Conservation (phyloP, 305 asterid genomes). For the Solanum hybrid region DNA sequence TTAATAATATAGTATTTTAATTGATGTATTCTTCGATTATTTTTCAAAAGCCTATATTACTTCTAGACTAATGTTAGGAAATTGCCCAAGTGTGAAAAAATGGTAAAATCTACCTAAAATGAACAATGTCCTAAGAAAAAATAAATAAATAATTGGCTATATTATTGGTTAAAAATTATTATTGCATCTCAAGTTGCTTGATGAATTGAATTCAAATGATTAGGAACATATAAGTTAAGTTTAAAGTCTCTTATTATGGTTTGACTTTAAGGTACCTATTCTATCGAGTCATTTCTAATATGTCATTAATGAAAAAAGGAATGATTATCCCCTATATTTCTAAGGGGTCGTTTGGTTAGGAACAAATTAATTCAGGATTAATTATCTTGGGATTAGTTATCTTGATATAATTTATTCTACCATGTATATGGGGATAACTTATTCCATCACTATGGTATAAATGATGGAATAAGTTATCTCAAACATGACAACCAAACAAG, state of each 20-base stretch:
- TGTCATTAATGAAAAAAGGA: not conserved
- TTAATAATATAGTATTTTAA: not conserved
- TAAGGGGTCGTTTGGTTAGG: too few relatives aligned
- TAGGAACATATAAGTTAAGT: not conserved
- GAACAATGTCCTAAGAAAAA: not conserved
- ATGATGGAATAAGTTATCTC: too few relatives aligned
- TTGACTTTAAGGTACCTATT: not conserved
- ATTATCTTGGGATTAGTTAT: too few relatives aligned
- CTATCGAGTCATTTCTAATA: not conserved
- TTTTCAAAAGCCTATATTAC: not conserved
- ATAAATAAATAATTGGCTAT: not conserved
- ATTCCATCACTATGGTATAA: too few relatives aligned
- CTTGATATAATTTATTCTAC: too few relatives aligned
- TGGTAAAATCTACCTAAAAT: not conserved
- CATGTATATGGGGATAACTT: too few relatives aligned
- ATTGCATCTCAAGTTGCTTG: not conserved
- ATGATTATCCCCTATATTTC: too few relatives aligned
- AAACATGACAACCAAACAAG: too few relatives aligned
- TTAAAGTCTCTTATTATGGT: not conserved
- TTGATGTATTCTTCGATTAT: not conserved
- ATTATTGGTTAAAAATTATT: not conserved
- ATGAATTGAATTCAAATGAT: not conserved
- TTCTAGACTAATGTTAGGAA: not conserved
- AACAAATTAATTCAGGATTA: too few relatives aligned
- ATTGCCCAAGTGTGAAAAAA: not conserved